These are phyloP conservation scores for Taphrina confusa DNA, from an alignment of 1,139 yeast genomes.

Conservation along the genomic window DNA sequence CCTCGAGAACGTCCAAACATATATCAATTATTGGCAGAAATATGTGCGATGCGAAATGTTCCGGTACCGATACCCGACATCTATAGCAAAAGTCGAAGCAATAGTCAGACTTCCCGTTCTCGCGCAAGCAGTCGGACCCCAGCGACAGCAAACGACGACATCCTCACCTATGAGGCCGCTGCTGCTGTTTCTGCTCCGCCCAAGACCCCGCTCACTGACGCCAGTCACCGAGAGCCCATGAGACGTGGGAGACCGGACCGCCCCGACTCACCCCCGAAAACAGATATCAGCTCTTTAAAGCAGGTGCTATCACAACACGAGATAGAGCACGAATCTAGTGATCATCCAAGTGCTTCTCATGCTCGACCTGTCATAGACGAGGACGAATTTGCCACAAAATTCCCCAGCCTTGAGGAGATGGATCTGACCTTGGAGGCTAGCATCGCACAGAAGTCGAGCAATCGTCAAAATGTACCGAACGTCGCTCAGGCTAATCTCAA, in stretches of 20 bases:
- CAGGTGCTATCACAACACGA: background rate
- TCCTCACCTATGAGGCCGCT: constrained; percentile 33
- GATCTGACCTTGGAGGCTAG: constrained; percentile 11
- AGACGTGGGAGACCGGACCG: constrained; percentile 40
- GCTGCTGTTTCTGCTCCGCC: constrained; percentile 30
- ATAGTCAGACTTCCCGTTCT: constrained; percentile 42
- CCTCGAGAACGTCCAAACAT: constrained; percentile 85
- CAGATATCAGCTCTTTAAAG: background rate
- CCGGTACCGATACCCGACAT: constrained; percentile 54
- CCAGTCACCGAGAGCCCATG: constrained; percentile 25
- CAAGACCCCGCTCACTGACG: constrained; percentile 13
- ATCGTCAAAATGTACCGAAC: too few species aligned
- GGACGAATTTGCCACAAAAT: constrained; percentile 32
- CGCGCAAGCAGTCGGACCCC: constrained; percentile 37
- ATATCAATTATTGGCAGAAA: constrained; percentile 73
- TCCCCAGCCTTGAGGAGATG: constrained; percentile 28
- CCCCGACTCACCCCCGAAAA: constrained; percentile 17
- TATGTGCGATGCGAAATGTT: constrained; percentile 59
- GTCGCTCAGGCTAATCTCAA: too few species aligned
- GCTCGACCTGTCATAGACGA: constrained; percentile 25
- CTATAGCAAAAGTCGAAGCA: constrained; percentile 15
- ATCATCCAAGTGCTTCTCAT: background rate
- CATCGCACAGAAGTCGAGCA: too few species aligned
- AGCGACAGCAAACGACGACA: constrained; percentile 39
- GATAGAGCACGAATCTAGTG: background rate